Evolutionary conservation across 768 basidiomycete genomes (phyloP).

Genomic region (Russula virescens): DNA sequence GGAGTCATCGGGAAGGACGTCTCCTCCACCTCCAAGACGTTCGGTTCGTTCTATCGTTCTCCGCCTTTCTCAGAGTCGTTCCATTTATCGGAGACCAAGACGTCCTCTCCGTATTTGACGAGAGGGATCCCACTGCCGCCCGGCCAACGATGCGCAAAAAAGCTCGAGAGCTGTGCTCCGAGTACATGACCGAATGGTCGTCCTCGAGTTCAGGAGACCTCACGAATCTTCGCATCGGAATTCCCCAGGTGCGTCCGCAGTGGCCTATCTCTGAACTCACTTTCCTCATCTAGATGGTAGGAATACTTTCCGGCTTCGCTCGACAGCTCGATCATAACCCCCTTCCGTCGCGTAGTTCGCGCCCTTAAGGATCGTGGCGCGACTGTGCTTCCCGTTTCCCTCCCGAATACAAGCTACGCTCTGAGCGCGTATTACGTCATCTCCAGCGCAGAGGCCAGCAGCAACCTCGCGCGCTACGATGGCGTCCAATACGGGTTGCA

Average conservation of each 20-base stretch:
- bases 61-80: not conserved
- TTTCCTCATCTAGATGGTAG: slow-evolving; percentile 28
- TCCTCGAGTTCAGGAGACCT: slow-evolving; percentile 28
- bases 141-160: slow-evolving; percentile 35
- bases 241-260: slow-evolving; percentile 54
- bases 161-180: slow-evolving; percentile 28
- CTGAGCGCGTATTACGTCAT: slow-evolving; percentile 96
- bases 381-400: slow-evolving; percentile 59
- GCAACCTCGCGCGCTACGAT: slow-evolving; percentile 86
- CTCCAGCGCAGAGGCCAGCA: slow-evolving; percentile 89
- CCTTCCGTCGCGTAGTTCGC: slow-evolving; percentile 43
- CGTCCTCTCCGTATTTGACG: slow-evolving; percentile 44
- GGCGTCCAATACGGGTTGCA: slow-evolving; percentile 77
- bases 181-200: slow-evolving; percentile 8
- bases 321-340: slow-evolving; percentile 38
- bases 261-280: not conserved
- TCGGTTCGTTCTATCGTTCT: slow-evolving; percentile 44
- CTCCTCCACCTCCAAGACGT: slow-evolving; percentile 45
- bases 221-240: slow-evolving; percentile 59
- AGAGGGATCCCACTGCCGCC: slow-evolving; percentile 70
- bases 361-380: slow-evolving; percentile 53
- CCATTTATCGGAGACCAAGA: slow-evolving; percentile 27
- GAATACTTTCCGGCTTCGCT: slow-evolving; percentile 81
- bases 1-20: slow-evolving; percentile 67
- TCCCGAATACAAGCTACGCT: slow-evolving; percentile 65